Evolutionary conservation across 441 rosid species (phyloP), one percentile per base, ranked within the genome.

Genomic region (Rhodomyrtus psidioides): DNA sequence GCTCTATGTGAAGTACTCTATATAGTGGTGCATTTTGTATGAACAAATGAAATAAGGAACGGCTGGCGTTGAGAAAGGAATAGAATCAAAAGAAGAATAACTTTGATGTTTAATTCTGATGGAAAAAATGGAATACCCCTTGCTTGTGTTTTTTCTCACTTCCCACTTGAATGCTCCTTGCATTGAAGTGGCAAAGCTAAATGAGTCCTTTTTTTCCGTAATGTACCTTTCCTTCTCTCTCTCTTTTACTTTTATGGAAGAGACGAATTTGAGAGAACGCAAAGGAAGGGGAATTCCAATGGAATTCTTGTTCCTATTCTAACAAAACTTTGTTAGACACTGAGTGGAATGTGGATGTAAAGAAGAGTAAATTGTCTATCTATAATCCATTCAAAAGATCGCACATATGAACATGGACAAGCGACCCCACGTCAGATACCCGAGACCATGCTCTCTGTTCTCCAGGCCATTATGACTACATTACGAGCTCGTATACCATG

Each of bases 31-130:
- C 60, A 57, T 26, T 57, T 57, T 57, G 46, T 34, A 65, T 19
- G 76, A 34, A 9, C 0, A 2, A 65, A 65, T 65, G 46, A 34
- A 65, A 34, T 65, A 65, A 9, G 26, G 44, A 46, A 34, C 34
- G 76, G 15, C 5, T 0, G 1, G n/a, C 5, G 0, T 65, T 34
- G 46, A 65, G 49, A 34, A 65, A 34, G 49, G 15, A 65, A 65
- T 34, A 2, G 8, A 65, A 65, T 65, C 46, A 1, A 53, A 27
- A 28, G n/a, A 82, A 9, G 44, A 82, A 55, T 19, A 82, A 44
- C 44, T 17, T 14, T 55, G 16, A 30, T 0, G 0, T 30, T 39
- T 70, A 7, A 70, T 70, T 70, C n/a, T 1, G 79, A 34, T 21
- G 2, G 75, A 70, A 70, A 65, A 54, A 70, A 34, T 21, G 8